Conservation (phyloP, 495 filamentous ascomycete species). For the Lophiotrema nucula region DNA sequence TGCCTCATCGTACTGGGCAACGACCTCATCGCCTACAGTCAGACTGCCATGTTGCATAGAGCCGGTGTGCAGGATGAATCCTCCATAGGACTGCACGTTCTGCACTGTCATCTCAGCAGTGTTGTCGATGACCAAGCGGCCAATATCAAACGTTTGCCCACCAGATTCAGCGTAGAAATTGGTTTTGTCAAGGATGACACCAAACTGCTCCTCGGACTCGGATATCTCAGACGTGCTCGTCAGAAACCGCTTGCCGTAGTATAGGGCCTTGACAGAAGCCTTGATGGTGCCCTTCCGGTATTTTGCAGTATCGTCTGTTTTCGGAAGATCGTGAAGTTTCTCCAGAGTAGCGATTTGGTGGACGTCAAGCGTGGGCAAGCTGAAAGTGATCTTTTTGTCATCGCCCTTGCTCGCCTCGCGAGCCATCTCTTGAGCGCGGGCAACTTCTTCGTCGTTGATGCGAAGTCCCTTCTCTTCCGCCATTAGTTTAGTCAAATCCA, state of each 20-base stretch:
- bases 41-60: constrained; percentile 86
- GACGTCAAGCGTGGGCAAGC: constrained; percentile 85
- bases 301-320: constrained; percentile 74
- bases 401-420: constrained; percentile 90
- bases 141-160: constrained; percentile 92
- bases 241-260: constrained; percentile 72
- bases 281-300: constrained; percentile 70
- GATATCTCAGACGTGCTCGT: constrained; percentile 69
- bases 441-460: constrained; percentile 84
- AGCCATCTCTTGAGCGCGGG: constrained; percentile 79
- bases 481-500: constrained; percentile 93
- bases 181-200: constrained; percentile 82
- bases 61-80: constrained; percentile 91
- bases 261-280: constrained; percentile 76
- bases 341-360: constrained; percentile 87
- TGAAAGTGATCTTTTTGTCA: constrained; percentile 76
- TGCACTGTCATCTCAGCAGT: constrained; percentile 85
- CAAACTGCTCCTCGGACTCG: constrained; percentile 77
- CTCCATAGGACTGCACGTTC: constrained; percentile 88
- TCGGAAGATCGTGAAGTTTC: constrained; percentile 66
- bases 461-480: constrained; percentile 82
- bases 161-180: constrained; percentile 99
- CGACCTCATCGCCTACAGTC: constrained; percentile 74
- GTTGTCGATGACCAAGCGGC: constrained; percentile 85
- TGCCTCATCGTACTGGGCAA: constrained; percentile 90